Percentiles rank a stretch among this genome's conserved stretches.
phyloP scores from a whole-genome alignment of 768 basidiomycete genomes.

The Tylopilus sp. region DNA sequence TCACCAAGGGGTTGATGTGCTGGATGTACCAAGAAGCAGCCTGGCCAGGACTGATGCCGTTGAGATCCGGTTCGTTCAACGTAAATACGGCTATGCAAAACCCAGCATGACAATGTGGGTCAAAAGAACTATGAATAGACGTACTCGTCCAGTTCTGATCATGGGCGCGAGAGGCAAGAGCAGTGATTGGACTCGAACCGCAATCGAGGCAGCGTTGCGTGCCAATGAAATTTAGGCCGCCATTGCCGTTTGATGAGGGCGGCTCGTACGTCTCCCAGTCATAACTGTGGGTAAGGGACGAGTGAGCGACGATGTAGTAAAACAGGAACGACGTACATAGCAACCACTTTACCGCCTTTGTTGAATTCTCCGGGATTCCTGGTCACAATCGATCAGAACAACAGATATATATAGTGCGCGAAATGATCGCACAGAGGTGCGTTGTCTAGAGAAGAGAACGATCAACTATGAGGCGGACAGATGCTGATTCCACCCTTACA shows the following conservation, averaged over 20 bases:
- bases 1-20: slow-evolving; percentile 36
- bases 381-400: slow-evolving; percentile 3
- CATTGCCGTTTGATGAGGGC: slow-evolving; percentile 33
- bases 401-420: background rate
- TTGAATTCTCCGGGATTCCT: slow-evolving; percentile 31
- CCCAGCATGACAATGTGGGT: background rate
- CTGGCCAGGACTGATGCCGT: slow-evolving; percentile 23
- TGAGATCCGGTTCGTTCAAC: slow-evolving; percentile 37
- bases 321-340: slow-evolving; percentile 23
- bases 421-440: slow-evolving; percentile 24
- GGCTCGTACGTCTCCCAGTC: slow-evolving; percentile 37
- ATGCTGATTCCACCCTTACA: slow-evolving; percentile 16
- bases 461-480: background rate
- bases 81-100: slow-evolving; percentile 28
- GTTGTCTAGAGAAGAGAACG: slow-evolving; percentile 20
- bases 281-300: slow-evolving; percentile 23
- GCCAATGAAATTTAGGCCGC: slow-evolving; percentile 38
- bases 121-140: background rate
- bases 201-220: slow-evolving; percentile 40
- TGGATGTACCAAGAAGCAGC: slow-evolving; percentile 38
- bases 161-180: slow-evolving; percentile 32
- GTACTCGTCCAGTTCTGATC: slow-evolving; percentile 31
- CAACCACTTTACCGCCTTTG: slow-evolving; percentile 34
- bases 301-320: background rate
- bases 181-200: slow-evolving; percentile 33